A percentile compares a stretch with the other conserved stretches of the same genome.
Evolutionary conservation across 345 rosid species (phyloP).

Genomic region (Lepidium aucheri): DNA sequence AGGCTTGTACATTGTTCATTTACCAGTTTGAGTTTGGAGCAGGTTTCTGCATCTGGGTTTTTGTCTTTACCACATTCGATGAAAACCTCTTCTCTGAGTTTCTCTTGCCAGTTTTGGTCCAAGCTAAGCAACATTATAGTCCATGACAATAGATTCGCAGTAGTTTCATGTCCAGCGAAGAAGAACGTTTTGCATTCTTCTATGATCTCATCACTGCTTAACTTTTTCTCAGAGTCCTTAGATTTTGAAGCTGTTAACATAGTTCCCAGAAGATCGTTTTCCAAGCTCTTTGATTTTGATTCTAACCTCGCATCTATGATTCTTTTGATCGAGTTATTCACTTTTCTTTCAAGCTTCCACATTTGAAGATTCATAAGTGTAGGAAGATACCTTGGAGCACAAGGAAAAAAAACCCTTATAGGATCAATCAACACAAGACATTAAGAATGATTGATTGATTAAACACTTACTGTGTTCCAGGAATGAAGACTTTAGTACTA

Average conservation of each 20-base stretch:
- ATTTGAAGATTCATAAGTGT: conserved; percentile 29
- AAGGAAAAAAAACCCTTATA: neutral
- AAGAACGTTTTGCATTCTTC: conserved; percentile 64
- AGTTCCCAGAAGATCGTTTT: conserved; percentile 37
- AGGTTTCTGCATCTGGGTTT: conserved; percentile 34
- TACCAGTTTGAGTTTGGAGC: conserved; percentile 35
- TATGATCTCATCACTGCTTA: conserved; percentile 38
- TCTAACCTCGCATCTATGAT: conserved; percentile 29
- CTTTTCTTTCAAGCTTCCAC: conserved; percentile 39
- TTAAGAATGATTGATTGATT: neutral
- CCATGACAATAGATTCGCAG: conserved; percentile 47
- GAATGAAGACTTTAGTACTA: conserved; percentile 18
- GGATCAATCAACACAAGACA: neutral
- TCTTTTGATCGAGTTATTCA: conserved; percentile 20
- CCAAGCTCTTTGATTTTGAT: neutral
- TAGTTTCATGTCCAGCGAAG: conserved; percentile 42
- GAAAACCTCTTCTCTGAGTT: conserved; percentile 43
- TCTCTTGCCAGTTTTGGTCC: conserved; percentile 52
- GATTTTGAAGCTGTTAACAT: conserved; percentile 25
- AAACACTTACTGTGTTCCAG: conserved; percentile 36
- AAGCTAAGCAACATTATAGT: conserved; percentile 39
- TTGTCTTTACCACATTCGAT: conserved; percentile 31
- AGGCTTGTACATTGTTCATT: neutral
- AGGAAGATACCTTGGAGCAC: conserved; percentile 37
- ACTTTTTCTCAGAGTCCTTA: conserved; percentile 5